Evolutionary conservation across 129 eudicot genomes (phyloP).

Genomic region (Saposhnikovia divaricata): DNA sequence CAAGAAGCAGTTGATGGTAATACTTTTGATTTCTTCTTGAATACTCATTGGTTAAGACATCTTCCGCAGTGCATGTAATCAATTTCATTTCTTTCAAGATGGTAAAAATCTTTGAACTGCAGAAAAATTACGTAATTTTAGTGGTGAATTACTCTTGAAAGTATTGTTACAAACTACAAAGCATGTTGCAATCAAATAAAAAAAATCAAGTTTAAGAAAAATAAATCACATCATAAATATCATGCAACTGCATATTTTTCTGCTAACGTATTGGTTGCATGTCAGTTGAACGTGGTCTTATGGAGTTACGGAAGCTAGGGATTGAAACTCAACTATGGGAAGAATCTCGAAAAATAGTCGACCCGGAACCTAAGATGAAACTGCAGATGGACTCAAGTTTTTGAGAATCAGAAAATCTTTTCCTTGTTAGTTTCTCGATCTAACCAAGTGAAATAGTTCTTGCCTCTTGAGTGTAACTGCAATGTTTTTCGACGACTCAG

Average conservation of each 20-base stretch:
- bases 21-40: neutral
- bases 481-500: too few relatives aligned
- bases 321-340: conserved; percentile 80
- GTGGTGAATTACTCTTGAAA: too few relatives aligned
- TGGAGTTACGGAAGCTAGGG: conserved; percentile 59
- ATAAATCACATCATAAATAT: neutral
- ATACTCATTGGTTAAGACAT: neutral
- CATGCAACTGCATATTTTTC: neutral
- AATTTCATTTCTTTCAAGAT: neutral
- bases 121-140: neutral
- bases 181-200: neutral
- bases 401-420: conserved; percentile 3
- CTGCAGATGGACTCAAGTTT: conserved; percentile 32
- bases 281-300: conserved; percentile 73
- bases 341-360: conserved; percentile 54
- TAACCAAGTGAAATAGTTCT: neutral
- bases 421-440: too few relatives aligned
- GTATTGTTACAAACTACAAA: neutral
- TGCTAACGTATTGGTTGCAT: neutral
- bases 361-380: conserved; percentile 29
- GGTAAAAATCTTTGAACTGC: neutral
- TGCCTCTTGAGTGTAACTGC: too few relatives aligned
- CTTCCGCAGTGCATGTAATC: neutral
- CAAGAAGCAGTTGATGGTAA: conserved; percentile 81
- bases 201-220: neutral